phyloP scores from a whole-genome alignment of 805 yeast genomes.

The Nakazawaea ambrosiae region DNA sequence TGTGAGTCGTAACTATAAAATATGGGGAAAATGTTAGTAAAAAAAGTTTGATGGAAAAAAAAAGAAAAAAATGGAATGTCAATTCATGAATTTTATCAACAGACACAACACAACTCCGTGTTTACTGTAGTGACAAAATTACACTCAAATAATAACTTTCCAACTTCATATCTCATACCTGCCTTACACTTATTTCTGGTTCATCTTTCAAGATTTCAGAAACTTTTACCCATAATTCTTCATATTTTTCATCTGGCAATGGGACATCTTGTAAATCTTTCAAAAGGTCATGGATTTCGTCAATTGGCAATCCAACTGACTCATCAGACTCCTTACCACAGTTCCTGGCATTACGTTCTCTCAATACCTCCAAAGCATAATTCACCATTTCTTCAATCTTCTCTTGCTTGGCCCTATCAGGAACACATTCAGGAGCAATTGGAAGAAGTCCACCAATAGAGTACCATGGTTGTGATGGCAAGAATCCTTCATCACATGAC shows the following conservation, averaged over 20 bases:
- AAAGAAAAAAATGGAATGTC: too few relatives aligned
- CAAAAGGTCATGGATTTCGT: conserved; percentile 47
- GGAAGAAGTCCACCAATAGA: conserved; percentile 54
- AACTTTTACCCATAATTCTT: conserved; percentile 68
- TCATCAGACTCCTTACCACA: conserved; percentile 44
- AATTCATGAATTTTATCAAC: too few relatives aligned
- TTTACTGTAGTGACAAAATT: too few relatives aligned
- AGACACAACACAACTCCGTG: too few relatives aligned
- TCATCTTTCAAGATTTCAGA: conserved; percentile 52
- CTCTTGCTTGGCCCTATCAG: conserved; percentile 67
- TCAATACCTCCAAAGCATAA: conserved; percentile 58
- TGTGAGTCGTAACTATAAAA: conserved; percentile 17
- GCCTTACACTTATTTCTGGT: conserved; percentile 75
- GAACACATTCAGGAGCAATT: conserved; percentile 57
- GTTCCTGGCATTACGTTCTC: conserved; percentile 60
- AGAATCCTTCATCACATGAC: conserved; percentile 66
- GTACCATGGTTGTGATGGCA: conserved; percentile 45
- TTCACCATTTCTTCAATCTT: conserved; percentile 58
- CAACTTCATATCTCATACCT: too few relatives aligned
- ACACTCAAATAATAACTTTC: too few relatives aligned
- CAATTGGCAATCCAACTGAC: conserved; percentile 43
- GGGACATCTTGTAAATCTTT: conserved; percentile 35
- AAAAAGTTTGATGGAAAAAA: too few relatives aligned
- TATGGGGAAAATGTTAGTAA: too few relatives aligned
- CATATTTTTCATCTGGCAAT: conserved; percentile 57